Evolutionary conservation across 2,329 filamentous ascomycete species (phyloP).

Genomic region (Pezizomycotina sp.): DNA sequence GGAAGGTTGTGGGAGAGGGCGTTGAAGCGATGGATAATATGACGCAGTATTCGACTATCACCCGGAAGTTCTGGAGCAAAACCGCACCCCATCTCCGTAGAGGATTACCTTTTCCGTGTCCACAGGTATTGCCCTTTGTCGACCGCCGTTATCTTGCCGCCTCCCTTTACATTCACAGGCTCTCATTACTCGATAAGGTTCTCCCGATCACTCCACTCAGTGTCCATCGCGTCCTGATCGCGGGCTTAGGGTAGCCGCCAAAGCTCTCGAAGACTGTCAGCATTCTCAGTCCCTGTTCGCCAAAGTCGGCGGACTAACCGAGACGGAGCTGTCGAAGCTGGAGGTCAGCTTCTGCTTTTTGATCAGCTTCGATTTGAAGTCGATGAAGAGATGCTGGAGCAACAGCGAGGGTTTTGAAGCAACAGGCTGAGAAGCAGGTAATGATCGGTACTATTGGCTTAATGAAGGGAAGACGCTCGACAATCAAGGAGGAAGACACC

Average conservation of each 20-base stretch:
- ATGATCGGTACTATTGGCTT: conserved; percentile 23
- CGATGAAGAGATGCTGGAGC: conserved; percentile 38
- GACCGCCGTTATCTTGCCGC: conserved; percentile 85
- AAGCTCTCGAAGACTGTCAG: conserved; percentile 80
- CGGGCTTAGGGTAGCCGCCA: conserved; percentile 75
- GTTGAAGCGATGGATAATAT: conserved; percentile 47
- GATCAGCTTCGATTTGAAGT: conserved; percentile 68
- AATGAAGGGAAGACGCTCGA: conserved; percentile 17
- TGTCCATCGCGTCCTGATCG: conserved; percentile 70
- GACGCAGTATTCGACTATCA: conserved; percentile 69
- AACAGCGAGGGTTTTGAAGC: conserved; percentile 34
- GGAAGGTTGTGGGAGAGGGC: conserved; percentile 49
- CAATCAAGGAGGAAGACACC: conserved; percentile 14
- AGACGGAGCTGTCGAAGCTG: conserved; percentile 61
- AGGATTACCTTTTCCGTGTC: conserved; percentile 62
- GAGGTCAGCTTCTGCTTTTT: conserved; percentile 84
- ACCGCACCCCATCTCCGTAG: conserved; percentile 66
- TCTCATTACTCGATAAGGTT: conserved; percentile 59
- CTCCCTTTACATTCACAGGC: conserved; percentile 68
- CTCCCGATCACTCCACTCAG: conserved; percentile 72
- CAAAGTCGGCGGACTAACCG: conserved; percentile 73
- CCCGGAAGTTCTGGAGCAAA: conserved; percentile 85
- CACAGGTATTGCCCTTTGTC: conserved; percentile 89
- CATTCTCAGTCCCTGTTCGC: conserved; percentile 74
- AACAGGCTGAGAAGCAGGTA: conserved; percentile 24